These are phyloP conservation scores for Myriosclerotinia curreyana DNA, from an alignment of 2,329 filamentous ascomycete genomes.

Conservation along the genomic window DNA sequence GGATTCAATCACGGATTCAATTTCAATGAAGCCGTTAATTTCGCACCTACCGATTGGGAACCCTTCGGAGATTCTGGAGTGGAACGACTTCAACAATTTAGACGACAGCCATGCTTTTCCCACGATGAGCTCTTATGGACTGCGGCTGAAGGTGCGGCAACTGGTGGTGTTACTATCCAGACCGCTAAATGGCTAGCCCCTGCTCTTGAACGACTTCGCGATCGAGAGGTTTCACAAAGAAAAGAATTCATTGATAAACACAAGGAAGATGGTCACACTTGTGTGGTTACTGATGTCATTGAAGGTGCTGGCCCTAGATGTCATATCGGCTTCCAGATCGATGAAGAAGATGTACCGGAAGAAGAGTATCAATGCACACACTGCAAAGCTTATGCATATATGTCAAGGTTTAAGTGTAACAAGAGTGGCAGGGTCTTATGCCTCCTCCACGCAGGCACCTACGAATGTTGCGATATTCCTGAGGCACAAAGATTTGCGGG, in stretches of 20 bases:
- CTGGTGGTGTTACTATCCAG: constrained; percentile 65
- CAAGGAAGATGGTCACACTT: constrained; percentile 45
- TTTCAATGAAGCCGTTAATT: constrained; percentile 98
- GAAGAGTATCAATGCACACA: constrained; percentile 89
- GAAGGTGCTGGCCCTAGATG: constrained; percentile 46
- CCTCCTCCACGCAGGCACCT: constrained; percentile 73
- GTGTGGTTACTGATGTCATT: constrained; percentile 35
- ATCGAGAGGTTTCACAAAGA: constrained; percentile 68
- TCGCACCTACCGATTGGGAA: constrained; percentile 94
- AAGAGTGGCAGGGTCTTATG: constrained; percentile 80
- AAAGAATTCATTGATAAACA: constrained; percentile 67
- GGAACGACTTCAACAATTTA: constrained; percentile 79
- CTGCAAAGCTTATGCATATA: constrained; percentile 89
- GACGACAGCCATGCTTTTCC: constrained; percentile 92
- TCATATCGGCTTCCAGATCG: constrained; percentile 59
- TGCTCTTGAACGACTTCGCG: constrained; percentile 73
- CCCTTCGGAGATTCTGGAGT: constrained; percentile 85
- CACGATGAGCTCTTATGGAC: constrained; percentile 94
- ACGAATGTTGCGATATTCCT: constrained; percentile 72
- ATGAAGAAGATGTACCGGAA: constrained; percentile 75
- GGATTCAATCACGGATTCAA: constrained; percentile 99
- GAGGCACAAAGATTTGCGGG: constrained; percentile 67
- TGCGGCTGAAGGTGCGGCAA: constrained; percentile 74
- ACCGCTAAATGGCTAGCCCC: constrained; percentile 95
- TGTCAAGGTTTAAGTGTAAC: constrained; percentile 85